Evolutionary conservation across 306 rosid genomes (phyloP), one percentile per base, ranked within the genome.

Genomic region (Prunus mume): DNA sequence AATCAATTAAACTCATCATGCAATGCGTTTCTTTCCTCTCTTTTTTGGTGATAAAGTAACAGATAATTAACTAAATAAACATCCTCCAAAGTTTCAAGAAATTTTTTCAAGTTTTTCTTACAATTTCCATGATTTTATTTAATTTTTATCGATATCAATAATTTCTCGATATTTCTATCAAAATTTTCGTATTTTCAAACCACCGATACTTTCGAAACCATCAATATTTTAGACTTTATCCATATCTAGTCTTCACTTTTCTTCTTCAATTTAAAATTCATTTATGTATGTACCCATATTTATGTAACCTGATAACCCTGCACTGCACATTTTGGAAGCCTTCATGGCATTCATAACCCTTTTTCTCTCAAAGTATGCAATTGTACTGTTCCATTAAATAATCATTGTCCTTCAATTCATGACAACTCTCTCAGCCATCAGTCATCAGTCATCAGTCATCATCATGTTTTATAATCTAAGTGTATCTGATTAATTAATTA

Each of bases 321-420:
- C 57, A 46, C 43, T 15, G 14, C 73, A 25, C 73, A 49, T 46
- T 43, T 22, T 10, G 56, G 27, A 28, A 69, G 43, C 17, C 45
- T 69, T 50, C 73, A 25, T 69, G 43, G 58, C 43, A 32, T 41
- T 68, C 68, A 58, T 30, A 2, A 76, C 24, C 61, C 45, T 65
- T 47, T 41, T 56, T 11, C 27, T 61, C 41, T 62, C 76, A 75
- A 88, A 86, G 90, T 85, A 86, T 82, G 88, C 85, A 81, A 84
- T 79, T 85, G 79, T 71, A 88, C 88, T 88, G 75, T 87, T 84
- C 25, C 76, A 84, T 78, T 83, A 82, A 89, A 85, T 87, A 71
- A 83, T 89, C 79, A 64, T 32, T 34, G 30, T 55, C 38, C 79
- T 46, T 55, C 61, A 75, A 63, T 49, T 58, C 66, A 75, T 76